Percentiles rank a stretch among this genome's conserved stretches.
Evolutionary conservation across 345 rosid genomes (phyloP).

Genomic region (Pugionium dolabratum): DNA sequence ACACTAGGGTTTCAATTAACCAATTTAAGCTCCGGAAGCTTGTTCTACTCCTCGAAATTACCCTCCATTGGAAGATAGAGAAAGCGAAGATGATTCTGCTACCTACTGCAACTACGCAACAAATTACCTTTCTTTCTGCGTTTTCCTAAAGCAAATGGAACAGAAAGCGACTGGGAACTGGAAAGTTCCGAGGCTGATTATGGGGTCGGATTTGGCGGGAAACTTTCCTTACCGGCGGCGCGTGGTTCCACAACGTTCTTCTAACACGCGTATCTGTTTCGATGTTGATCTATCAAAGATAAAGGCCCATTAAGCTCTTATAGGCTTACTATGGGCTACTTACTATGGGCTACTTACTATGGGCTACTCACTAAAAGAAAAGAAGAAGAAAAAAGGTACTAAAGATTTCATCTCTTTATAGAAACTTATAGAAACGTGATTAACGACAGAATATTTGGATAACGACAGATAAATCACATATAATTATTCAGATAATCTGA

Average conservation of each 20-base stretch:
- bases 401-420: background rate
- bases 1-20: constrained; percentile 52
- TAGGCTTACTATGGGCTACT: constrained; percentile 17
- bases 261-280: constrained; percentile 10
- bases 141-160: constrained; percentile 9
- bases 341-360: too few relatives aligned
- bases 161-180: constrained; percentile 12
- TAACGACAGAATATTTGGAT: background rate
- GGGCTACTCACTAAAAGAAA: background rate
- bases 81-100: background rate
- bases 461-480: background rate
- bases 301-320: constrained; percentile 25
- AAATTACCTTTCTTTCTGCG: background rate
- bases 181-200: constrained; percentile 4
- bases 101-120: background rate
- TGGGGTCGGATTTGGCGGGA: constrained; percentile 61
- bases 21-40: constrained; percentile 89
- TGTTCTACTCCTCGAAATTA: constrained; percentile 55
- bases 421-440: background rate
- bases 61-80: constrained; percentile 51
- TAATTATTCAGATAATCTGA: background rate
- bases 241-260: constrained; percentile 13
- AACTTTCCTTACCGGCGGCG: constrained; percentile 38
- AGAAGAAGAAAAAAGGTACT: background rate
- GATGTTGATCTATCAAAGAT: constrained; percentile 5